Conservation (phyloP, 2,329 filamentous ascomycete genomes). For the Fusarium nygamai region DNA sequence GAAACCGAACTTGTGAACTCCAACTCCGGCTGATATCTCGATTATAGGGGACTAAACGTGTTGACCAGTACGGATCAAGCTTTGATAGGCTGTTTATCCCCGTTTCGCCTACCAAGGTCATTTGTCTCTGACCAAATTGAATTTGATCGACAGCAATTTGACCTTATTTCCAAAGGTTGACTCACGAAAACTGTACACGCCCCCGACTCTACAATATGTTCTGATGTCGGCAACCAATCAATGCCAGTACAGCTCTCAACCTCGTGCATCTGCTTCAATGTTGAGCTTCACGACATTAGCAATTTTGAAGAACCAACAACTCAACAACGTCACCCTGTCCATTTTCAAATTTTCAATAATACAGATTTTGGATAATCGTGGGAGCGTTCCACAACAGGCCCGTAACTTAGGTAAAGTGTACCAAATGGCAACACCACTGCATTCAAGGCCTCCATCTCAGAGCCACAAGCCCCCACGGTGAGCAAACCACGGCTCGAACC, state of each 20-base stretch:
- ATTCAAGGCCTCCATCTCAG: slow-evolving; percentile 4
- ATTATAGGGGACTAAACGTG: not conserved
- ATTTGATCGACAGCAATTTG: not conserved
- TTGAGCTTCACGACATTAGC: not conserved
- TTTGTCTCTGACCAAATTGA: not conserved
- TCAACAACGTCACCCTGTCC: slow-evolving; percentile 5
- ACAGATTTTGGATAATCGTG: slow-evolving; percentile 8
- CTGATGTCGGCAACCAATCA: slow-evolving; percentile 1
- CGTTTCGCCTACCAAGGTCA: slow-evolving; percentile 3
- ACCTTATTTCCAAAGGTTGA: slow-evolving; percentile 3
- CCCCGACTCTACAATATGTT: not conserved
- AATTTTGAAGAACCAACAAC: slow-evolving; percentile 4
- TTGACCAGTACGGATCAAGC: not conserved
- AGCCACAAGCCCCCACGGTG: slow-evolving; percentile 22
- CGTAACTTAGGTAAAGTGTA: slow-evolving; percentile 8
- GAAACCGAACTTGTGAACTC: slow-evolving; percentile 21
- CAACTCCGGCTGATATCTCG: slow-evolving; percentile 12
- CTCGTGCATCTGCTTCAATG: not conserved
- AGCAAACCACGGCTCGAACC: slow-evolving; percentile 21
- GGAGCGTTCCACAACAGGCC: slow-evolving; percentile 17
- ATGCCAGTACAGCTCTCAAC: not conserved
- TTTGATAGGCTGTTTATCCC: slow-evolving; percentile 10
- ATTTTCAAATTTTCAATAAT: slow-evolving; percentile 9
- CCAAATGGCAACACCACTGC: slow-evolving; percentile 23
- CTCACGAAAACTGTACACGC: slow-evolving; percentile 16